Evolutionary conservation across 441 rosid species (phyloP), one percentile per base, ranked within the genome.

Genomic region (Brassica balearica): DNA sequence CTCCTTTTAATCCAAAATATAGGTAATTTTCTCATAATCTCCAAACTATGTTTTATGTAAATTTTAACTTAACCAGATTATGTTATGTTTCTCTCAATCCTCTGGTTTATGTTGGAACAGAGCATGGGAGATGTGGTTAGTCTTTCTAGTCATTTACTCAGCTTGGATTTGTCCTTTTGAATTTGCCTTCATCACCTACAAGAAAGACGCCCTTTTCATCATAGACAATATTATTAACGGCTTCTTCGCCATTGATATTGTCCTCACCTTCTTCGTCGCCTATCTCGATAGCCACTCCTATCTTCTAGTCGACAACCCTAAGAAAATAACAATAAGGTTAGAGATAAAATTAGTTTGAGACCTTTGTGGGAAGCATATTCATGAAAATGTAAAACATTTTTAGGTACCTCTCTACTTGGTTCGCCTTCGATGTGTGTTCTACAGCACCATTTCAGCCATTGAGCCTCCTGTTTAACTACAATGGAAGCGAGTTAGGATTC

Each of bases 101-200:
- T 80, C 78, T 32, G 68, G 51, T 75, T 19, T 79, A 79, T 76
- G 74, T 79, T 19, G 38, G 83, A 84, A 75, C 96, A 95, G 99
- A 92, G 90, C 92, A 72, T 96, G 98, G 99, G 92, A 94, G 93
- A 87, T 88, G 93, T 89, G 91, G 91, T 89, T 96, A 48, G 86
- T 96, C 36, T 70, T 91, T 74, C 87, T 96, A 10, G 99, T 96
- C 73, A 83, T 96, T 75, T 96, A 96, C 84, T 93, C 97, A 8
- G 97, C 99, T 25, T 96, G 98, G 99, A 88, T 94, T 66, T 92
- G 92, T 76, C 99, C 99, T 7, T 96, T 96, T 71, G 89, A 93
- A 79, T 89, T 96, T 29, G 94, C 95, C 3, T 96, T 93, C 81
- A 79, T 91, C 41, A 75, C 89, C 9, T 89, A 87, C 85, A 77